Conservation (phyloP, 306 rosid genomes). For the Ammopiptanthus mongolicus region DNA sequence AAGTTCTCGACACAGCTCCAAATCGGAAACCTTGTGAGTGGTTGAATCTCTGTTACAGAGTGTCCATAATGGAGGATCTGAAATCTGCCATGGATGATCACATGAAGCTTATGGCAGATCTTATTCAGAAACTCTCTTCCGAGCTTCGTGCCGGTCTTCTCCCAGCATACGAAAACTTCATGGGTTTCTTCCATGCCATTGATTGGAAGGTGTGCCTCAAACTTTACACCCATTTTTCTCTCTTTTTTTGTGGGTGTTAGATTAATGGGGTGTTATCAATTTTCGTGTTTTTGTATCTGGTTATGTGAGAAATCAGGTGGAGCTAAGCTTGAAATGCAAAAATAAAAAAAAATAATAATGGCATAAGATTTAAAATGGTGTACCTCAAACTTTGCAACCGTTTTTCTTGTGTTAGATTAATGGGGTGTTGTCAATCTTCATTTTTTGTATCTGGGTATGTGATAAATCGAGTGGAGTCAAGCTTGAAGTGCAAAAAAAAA, state of each 20-base stretch:
- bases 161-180: constrained; percentile 72
- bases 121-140: constrained; percentile 61
- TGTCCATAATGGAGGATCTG: constrained; percentile 54
- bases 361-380: constrained; percentile 27
- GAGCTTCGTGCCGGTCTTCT: constrained; percentile 68
- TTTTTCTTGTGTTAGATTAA: neutral
- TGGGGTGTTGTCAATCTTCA: neutral
- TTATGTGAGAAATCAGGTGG: neutral
- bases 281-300: neutral
- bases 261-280: neutral
- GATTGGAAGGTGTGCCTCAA: constrained; percentile 66
- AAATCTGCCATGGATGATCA: constrained; percentile 74
- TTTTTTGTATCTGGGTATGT: neutral
- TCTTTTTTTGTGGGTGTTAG: neutral
- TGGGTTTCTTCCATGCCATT: constrained; percentile 88
- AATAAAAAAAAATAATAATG: neutral
- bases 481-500: neutral
- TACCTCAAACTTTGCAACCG: too few relatives aligned
- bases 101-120: constrained; percentile 69
- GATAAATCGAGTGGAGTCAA: neutral
- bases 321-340: neutral
- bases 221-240: neutral
- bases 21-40: too few relatives aligned
- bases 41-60: neutral
- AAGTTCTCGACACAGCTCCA: neutral